These are phyloP conservation scores for Sporormia fimetaria DNA, from an alignment of 495 filamentous ascomycete species.

Conservation along the genomic window DNA sequence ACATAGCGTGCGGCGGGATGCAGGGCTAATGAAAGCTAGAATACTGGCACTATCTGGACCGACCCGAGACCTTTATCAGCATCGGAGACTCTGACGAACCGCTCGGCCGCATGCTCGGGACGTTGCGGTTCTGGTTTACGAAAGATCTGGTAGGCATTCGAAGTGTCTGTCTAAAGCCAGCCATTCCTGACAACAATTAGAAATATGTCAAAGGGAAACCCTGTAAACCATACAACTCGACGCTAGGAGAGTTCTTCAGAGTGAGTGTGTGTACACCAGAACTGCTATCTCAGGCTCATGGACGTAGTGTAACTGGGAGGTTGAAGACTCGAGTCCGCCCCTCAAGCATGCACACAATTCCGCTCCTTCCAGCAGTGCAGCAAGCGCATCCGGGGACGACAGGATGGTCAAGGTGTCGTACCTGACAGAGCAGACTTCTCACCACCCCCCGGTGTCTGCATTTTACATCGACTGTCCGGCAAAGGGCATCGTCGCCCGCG, in stretches of 20 bases:
- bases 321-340: slow-evolving; percentile 52
- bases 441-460: slow-evolving; percentile 93
- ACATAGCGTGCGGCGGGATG: no score
- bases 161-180: background rate
- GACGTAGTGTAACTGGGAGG: slow-evolving; percentile 79
- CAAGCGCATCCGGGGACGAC: slow-evolving; percentile 31
- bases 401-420: slow-evolving; percentile 64
- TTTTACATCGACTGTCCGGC: slow-evolving; percentile 91
- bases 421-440: slow-evolving; percentile 94
- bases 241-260: slow-evolving; percentile 94
- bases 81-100: slow-evolving; percentile 90
- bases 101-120: slow-evolving; percentile 83
- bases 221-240: slow-evolving; percentile 97
- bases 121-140: slow-evolving; percentile 94
- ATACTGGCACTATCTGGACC: slow-evolving; percentile 97
- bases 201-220: slow-evolving; percentile 98
- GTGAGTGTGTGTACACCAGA: slow-evolving; percentile 38
- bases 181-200: slow-evolving; percentile 31
- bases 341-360: slow-evolving; percentile 40
- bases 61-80: slow-evolving; percentile 85
- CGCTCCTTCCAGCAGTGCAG: slow-evolving; percentile 36
- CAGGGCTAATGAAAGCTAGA: no score
- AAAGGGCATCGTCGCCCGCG: slow-evolving; percentile 76
- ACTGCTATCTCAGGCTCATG: slow-evolving; percentile 4
- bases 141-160: slow-evolving; percentile 63